Conservation (phyloP, 2,329 filamentous ascomycete species). For the Fusarium buxicola region DNA sequence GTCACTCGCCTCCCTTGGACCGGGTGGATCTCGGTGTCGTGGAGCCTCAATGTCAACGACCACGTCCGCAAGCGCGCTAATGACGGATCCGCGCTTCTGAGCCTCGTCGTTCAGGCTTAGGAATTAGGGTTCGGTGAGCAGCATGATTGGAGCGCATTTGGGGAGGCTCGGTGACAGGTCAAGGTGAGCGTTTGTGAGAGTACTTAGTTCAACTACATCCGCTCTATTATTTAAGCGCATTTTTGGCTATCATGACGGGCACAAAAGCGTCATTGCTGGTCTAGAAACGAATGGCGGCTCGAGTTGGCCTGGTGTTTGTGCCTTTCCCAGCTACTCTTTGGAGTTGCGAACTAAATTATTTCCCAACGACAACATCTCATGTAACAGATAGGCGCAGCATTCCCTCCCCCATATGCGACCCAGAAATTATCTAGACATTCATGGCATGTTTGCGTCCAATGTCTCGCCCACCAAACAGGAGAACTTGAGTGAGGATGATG, state of each 20-base stretch:
- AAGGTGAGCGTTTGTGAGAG: constrained; percentile 11
- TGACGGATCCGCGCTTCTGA: constrained; percentile 41
- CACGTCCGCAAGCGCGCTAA: constrained; percentile 39
- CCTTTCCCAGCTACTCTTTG: too few relatives aligned
- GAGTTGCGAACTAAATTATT: too few relatives aligned
- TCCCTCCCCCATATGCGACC: too few relatives aligned
- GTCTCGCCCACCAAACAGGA: neutral
- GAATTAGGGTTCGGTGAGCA: constrained; percentile 16
- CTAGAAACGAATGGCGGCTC: too few relatives aligned
- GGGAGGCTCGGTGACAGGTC: constrained; percentile 14
- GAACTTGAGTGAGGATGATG: neutral
- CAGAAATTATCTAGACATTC: too few relatives aligned
- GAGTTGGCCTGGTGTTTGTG: too few relatives aligned
- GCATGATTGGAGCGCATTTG: constrained; percentile 36
- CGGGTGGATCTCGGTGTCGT: constrained; percentile 43
- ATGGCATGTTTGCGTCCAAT: too few relatives aligned
- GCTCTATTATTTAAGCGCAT: constrained; percentile 15
- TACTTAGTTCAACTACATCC: constrained; percentile 8
- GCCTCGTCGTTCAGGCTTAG: constrained; percentile 18
- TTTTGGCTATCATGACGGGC: neutral
- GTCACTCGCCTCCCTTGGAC: constrained; percentile 41
- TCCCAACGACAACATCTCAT: too few relatives aligned
- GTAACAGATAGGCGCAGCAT: too few relatives aligned
- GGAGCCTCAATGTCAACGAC: constrained; percentile 29
- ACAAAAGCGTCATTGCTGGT: too few relatives aligned